A percentile compares a stretch with the other conserved stretches of the same genome.
These are phyloP conservation scores for Apiospora hydei DNA, from an alignment of 2,329 filamentous ascomycete species.

Conservation along the genomic window DNA sequence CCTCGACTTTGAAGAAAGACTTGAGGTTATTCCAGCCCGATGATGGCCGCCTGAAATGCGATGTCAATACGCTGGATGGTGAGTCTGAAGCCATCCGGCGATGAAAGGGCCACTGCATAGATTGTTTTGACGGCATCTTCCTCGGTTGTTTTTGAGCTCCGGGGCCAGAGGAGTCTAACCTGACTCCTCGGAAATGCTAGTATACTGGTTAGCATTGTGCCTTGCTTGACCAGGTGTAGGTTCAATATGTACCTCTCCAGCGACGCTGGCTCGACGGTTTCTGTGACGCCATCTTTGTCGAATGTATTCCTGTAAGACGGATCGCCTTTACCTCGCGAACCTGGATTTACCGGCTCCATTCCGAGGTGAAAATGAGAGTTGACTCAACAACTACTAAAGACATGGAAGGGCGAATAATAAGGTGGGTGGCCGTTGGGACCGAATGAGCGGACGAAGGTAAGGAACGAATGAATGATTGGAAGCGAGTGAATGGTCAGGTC, in stretches of 20 bases:
- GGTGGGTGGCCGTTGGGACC: constrained; percentile 1
- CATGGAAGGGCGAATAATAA: constrained; percentile 15
- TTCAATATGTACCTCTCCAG: constrained; percentile 26
- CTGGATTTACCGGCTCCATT: constrained; percentile 38
- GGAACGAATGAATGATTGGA: constrained; percentile 16
- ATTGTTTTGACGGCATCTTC: constrained; percentile 35
- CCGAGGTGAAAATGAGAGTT: constrained; percentile 27
- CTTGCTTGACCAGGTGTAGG: constrained; percentile 26
- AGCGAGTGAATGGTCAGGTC: constrained; percentile 20
- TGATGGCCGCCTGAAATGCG: constrained; percentile 19
- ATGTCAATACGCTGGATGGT: constrained; percentile 25
- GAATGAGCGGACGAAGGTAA: constrained; percentile 16
- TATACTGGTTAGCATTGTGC: background rate
- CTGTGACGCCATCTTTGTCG: constrained; percentile 33
- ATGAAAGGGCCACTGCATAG: constrained; percentile 35
- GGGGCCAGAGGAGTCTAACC: constrained; percentile 17
- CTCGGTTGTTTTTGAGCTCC: constrained; percentile 7
- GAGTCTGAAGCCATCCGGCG: constrained; percentile 35
- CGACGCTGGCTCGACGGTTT: constrained; percentile 10
- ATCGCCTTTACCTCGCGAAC: constrained; percentile 35
- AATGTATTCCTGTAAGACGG: constrained; percentile 37
- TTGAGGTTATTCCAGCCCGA: constrained; percentile 31
- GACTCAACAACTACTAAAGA: constrained; percentile 18
- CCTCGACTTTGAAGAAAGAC: constrained; percentile 38
- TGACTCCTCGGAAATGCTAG: constrained; percentile 21